These are phyloP conservation scores for Blumeriella jaapii DNA, from an alignment of 2,329 filamentous ascomycete species.

Conservation along the genomic window DNA sequence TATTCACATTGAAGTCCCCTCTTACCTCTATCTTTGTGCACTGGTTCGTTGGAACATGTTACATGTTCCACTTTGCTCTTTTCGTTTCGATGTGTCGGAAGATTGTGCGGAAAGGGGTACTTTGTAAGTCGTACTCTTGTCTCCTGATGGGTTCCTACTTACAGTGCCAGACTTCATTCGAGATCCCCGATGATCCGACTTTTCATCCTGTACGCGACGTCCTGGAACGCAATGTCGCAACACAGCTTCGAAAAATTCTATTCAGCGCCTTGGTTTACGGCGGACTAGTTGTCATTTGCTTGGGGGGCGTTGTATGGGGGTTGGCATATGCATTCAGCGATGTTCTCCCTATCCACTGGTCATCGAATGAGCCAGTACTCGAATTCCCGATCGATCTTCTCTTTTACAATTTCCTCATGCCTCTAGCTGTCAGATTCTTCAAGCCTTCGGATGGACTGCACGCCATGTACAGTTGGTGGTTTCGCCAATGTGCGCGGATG, in stretches of 20 bases:
- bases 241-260: slow-evolving; percentile 88
- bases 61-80: slow-evolving; percentile 99
- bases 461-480: slow-evolving; percentile 91
- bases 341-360: slow-evolving; percentile 86
- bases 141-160: slow-evolving; percentile 19
- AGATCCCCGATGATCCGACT: slow-evolving; percentile 93
- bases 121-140: slow-evolving; percentile 50
- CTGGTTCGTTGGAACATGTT: slow-evolving; percentile 97
- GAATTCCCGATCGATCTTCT: slow-evolving; percentile 91
- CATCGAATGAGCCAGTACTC: slow-evolving; percentile 79
- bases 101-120: slow-evolving; percentile 86
- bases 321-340: slow-evolving; percentile 54
- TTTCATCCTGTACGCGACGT: slow-evolving; percentile 97
- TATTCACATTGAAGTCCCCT: slow-evolving; percentile 69
- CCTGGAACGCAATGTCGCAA: slow-evolving; percentile 80
- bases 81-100: slow-evolving; percentile 99
- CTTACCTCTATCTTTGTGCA: slow-evolving; percentile 91
- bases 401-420: slow-evolving; percentile 95
- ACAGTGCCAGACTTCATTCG: slow-evolving; percentile 70
- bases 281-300: slow-evolving; percentile 78
- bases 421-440: slow-evolving; percentile 71
- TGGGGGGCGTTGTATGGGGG: slow-evolving; percentile 95
- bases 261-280: slow-evolving; percentile 96
- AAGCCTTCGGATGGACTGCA: slow-evolving; percentile 78
- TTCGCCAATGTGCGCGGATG: slow-evolving; percentile 68